Conservation (phyloP, 495 filamentous ascomycete genomes). For the Parachaetomium inaequale region DNA sequence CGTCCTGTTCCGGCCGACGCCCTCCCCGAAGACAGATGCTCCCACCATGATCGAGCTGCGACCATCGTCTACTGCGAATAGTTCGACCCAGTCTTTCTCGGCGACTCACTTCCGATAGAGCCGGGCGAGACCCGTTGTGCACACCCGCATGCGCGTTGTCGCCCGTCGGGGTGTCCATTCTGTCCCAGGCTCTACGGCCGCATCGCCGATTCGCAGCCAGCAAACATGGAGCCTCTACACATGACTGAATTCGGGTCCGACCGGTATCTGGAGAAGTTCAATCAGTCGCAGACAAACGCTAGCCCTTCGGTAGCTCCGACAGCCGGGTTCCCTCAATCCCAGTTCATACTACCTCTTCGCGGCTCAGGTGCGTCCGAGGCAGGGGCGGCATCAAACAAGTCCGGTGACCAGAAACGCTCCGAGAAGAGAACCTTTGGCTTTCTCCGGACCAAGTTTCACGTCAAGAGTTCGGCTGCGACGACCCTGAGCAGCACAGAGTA, state of each 20-base stretch:
- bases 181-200: constrained; percentile 22
- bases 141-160: constrained; percentile 17
- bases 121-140: constrained; percentile 15
- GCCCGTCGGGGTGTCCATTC: constrained; percentile 21
- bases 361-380: constrained; percentile 29
- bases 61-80: constrained; percentile 33
- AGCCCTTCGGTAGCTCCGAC: constrained; percentile 21
- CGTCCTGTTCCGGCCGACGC: not conserved
- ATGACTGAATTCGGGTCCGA: constrained; percentile 57
- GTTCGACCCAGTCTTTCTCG: constrained; percentile 28
- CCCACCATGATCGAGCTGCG: constrained; percentile 49
- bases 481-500: constrained; percentile 15
- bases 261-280: constrained; percentile 52
- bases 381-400: constrained; percentile 23
- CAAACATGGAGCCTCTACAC: constrained; percentile 51
- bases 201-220: constrained; percentile 19
- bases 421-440: constrained; percentile 35
- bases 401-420: constrained; percentile 34
- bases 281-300: constrained; percentile 33
- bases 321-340: constrained; percentile 23
- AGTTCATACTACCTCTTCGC: constrained; percentile 43
- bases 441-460: constrained; percentile 29
- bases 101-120: constrained; percentile 37
- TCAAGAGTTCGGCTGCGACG: constrained; percentile 17
- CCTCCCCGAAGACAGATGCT: constrained; percentile 28